Conservation (phyloP, 2,329 filamentous ascomycete genomes). For the Thielaviopsis musarum region DNA sequence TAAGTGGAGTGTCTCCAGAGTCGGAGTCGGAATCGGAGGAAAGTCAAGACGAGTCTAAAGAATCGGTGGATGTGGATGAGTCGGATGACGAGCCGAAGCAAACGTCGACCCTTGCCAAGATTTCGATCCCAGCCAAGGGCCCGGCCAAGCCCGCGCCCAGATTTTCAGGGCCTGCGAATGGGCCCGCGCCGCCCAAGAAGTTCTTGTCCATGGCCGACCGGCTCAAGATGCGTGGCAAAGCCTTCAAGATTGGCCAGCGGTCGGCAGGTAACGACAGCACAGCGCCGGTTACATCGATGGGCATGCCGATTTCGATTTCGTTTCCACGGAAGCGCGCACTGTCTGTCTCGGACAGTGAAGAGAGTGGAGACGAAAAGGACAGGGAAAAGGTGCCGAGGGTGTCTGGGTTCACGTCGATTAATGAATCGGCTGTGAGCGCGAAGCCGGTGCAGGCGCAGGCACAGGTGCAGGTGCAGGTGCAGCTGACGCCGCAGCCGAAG, state of each 20-base stretch:
- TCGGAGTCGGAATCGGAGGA: not conserved
- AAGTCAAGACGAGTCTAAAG: not conserved
- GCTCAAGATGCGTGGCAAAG: constrained; percentile 36
- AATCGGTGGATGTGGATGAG: not conserved
- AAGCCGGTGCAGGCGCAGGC: too few relatives aligned
- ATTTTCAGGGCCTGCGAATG: not conserved
- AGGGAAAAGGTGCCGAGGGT: not conserved
- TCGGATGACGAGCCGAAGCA: not conserved
- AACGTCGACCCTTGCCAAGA: not conserved
- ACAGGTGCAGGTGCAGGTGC: not conserved
- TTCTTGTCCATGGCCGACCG: constrained; percentile 41
- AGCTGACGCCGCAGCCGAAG: not conserved
- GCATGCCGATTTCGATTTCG: not conserved
- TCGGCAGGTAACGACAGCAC: constrained; percentile 11
- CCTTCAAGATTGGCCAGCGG: constrained; percentile 31
- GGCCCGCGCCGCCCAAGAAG: constrained; percentile 13
- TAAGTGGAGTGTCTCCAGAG: too few relatives aligned
- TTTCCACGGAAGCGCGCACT: not conserved
- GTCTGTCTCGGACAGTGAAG: not conserved
- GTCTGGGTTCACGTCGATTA: not conserved
- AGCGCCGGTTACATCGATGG: not conserved
- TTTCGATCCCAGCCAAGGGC: too few relatives aligned
- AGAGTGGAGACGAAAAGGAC: not conserved
- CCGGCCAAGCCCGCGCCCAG: too few relatives aligned
- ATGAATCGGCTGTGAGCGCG: not conserved